These are phyloP conservation scores for Candida nanaspora DNA, from an alignment of 805 yeast genomes.

Conservation along the genomic window DNA sequence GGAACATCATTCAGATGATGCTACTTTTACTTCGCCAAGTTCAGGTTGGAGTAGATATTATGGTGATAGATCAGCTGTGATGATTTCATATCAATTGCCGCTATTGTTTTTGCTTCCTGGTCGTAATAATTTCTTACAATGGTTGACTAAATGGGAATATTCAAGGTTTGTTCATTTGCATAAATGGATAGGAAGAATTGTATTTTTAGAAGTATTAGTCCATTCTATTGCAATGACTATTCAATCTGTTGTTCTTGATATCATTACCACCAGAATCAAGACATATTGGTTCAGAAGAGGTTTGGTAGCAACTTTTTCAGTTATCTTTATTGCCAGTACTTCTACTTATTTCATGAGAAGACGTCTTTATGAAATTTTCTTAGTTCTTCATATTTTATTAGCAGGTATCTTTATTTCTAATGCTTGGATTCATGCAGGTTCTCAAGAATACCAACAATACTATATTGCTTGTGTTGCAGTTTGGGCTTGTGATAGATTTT, in stretches of 20 bases:
- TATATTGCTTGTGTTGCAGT: constrained; percentile 35
- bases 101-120: constrained; percentile 51
- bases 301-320: constrained; percentile 31
- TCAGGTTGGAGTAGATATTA: constrained; percentile 26
- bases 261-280: constrained; percentile 19
- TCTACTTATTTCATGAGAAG: constrained; percentile 45
- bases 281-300: constrained; percentile 23
- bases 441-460: constrained; percentile 24
- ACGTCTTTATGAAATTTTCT: constrained; percentile 52
- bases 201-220: constrained; percentile 32
- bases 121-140: constrained; percentile 53
- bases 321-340: constrained; percentile 36
- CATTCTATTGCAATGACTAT: constrained; percentile 31
- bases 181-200: constrained; percentile 46
- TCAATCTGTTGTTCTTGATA: constrained; percentile 16
- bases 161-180: constrained; percentile 52
- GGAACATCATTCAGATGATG: constrained; percentile 14
- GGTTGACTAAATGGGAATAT: constrained; percentile 51
- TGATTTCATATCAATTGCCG: constrained; percentile 42
- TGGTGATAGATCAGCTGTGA: constrained; percentile 48
- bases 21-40: constrained; percentile 9
- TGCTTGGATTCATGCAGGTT: constrained; percentile 50
- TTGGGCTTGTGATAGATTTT: constrained; percentile 48
- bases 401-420: constrained; percentile 46
- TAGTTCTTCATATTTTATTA: constrained; percentile 48